Evolutionary conservation across 345 rosid species (phyloP), one percentile per base, ranked within the genome.

Genomic region (Gossypium stocksii): DNA sequence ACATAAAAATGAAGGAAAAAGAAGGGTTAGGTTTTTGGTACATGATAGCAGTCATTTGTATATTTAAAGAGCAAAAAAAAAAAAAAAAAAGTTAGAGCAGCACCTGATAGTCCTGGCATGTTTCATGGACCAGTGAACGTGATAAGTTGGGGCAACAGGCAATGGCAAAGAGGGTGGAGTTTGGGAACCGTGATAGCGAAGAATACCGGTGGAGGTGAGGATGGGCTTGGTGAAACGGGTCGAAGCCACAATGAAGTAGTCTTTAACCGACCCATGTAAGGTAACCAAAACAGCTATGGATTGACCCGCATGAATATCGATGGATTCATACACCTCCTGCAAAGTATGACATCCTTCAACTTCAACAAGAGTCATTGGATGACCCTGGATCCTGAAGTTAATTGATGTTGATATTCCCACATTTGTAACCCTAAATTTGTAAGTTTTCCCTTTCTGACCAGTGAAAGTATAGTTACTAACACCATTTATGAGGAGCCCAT

Each of bases 91-190:
- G 16, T 14, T 61, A 4, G 41, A n/a, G 19, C 14, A 80, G 41
- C 41, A 90, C 96, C 93, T 89, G 17, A 86, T 82, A 74, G 98
- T 90, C 75, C 94, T 86, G 59, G 97, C 97, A 81, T 94, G 98
- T 82, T 90, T 83, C 85, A 90, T 84, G 66, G 94, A 92, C 94
- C 91, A 90, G 70, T 94, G 94, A 48, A 89, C 56, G 7, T 94
- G 88, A 29, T 83, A 85, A 46, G 91, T 88, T 3, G 98, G 98
- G 69, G 83, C 95, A 15, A 77, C 23, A 22, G 97, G 98, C 71
- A 88, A 74, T 3, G 91, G 89, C 7, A 79, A 71, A 43, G 88
- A 83, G n/a, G 84, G 82, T 0, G 86, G 83, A 58, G 83, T 81
- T 7, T 58, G 67, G 45, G 97, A 89, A 53, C 93, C 93, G 19